Conservation (phyloP, 176 grass and related monocot genomes). For the Neostapfia colusana region DNA sequence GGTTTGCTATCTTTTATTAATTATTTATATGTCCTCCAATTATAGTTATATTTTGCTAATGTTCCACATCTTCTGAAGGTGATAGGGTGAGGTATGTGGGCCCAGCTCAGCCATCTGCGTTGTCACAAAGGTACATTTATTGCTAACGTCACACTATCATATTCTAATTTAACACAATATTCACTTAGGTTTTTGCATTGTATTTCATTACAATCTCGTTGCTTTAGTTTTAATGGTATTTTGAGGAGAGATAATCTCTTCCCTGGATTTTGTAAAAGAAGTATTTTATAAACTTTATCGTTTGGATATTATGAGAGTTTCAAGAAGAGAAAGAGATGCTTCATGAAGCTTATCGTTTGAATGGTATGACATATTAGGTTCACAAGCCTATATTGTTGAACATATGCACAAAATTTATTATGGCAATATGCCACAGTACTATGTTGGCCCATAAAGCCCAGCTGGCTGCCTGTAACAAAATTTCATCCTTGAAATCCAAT, state of each 20-base stretch:
- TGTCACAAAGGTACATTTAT: constrained; percentile 56
- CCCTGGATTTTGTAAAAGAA: constrained; percentile 16
- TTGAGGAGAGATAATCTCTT: neutral
- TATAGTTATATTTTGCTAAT: constrained; percentile 26
- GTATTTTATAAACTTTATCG: neutral
- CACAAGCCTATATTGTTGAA: neutral
- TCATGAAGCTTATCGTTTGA: neutral
- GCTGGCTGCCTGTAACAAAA: neutral
- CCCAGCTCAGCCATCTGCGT: constrained; percentile 43
- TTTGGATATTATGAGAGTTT: neutral
- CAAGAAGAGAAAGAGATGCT: neutral
- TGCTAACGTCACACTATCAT: neutral
- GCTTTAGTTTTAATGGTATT: constrained; percentile 7
- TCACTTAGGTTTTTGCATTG: constrained; percentile 1
- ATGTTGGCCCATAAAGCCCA: too few relatives aligned
- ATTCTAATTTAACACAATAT: neutral
- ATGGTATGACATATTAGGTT: neutral
- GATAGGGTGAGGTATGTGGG: constrained; percentile 90
- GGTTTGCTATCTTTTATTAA: constrained; percentile 42
- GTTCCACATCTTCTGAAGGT: constrained; percentile 51
- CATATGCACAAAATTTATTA: neutral
- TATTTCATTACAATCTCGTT: constrained; percentile 4
- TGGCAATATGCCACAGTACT: too few relatives aligned
- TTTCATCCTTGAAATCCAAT: neutral
- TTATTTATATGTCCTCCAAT: constrained; percentile 15